Conservation (phyloP, 108 stramenopile genomes). For the Fistulifera solaris region DNA sequence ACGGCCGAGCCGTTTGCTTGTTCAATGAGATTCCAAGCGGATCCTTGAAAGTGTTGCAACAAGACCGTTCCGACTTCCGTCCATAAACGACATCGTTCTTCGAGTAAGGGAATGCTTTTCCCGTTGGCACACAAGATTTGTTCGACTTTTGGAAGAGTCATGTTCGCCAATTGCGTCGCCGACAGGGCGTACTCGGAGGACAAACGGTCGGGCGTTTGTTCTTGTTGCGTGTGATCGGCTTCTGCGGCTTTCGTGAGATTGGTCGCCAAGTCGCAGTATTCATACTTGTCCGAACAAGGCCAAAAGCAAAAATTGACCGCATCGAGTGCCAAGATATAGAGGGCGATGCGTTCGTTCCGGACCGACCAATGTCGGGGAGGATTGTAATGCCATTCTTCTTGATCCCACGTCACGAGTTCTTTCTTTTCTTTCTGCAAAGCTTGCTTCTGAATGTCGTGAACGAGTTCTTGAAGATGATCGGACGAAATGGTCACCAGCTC, state of each 20-base stretch:
- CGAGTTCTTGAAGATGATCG: no score
- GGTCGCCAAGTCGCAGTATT: constrained; percentile 82
- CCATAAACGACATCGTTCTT: constrained; percentile 51
- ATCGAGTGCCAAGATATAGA: constrained; percentile 84
- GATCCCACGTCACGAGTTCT: constrained; percentile 58
- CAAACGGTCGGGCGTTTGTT: no score
- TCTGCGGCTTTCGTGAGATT: constrained; percentile 67
- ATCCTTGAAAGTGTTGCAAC: constrained; percentile 39
- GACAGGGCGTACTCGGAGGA: constrained; percentile 10
- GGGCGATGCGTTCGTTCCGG: constrained; percentile 58
- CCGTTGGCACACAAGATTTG: constrained; percentile 15
- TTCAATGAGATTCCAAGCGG: constrained; percentile 46
- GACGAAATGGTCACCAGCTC: no score
- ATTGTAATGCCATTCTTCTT: constrained; percentile 80
- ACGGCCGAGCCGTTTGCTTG: constrained; percentile 45
- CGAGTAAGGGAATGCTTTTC: constrained; percentile 41
- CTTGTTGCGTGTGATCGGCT: constrained; percentile 33
- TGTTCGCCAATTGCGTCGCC: constrained; percentile 37
- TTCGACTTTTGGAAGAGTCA: constrained; percentile 38
- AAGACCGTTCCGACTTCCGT: constrained; percentile 67
- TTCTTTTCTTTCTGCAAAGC: background rate
- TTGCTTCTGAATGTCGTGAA: no score
- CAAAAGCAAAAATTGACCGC: constrained; percentile 95
- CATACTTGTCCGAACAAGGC: constrained; percentile 62
- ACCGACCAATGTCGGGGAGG: constrained; percentile 24